phyloP scores from a whole-genome alignment of 2,329 filamentous ascomycete species.

The Aspergillus pseudoterreus region DNA sequence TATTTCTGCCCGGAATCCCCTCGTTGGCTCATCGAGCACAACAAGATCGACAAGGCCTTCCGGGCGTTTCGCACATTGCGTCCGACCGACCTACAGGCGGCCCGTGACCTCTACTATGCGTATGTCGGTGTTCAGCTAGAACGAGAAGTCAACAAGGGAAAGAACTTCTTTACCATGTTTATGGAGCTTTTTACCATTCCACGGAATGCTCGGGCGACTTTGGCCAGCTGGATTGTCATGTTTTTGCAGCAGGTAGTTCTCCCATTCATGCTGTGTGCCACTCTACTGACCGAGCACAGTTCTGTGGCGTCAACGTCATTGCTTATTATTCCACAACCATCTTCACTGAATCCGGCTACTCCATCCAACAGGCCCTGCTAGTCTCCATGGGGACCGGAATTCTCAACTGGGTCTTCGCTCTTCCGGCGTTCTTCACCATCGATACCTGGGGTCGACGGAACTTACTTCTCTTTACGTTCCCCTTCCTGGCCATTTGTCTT shows the following conservation, averaged over 20 bases:
- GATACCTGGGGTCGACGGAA: constrained; percentile 64
- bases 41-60: constrained; percentile 46
- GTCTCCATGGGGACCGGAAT: constrained; percentile 63
- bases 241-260: constrained; percentile 56
- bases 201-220: constrained; percentile 58
- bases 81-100: constrained; percentile 51
- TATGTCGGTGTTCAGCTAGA: constrained; percentile 61
- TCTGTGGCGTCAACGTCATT: constrained; percentile 54
- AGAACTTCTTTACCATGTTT: constrained; percentile 51
- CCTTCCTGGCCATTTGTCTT: constrained; percentile 49
- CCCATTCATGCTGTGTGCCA: not conserved
- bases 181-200: constrained; percentile 59
- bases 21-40: constrained; percentile 50
- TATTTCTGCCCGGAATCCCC: constrained; percentile 61
- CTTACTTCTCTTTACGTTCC: constrained; percentile 60
- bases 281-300: constrained; percentile 18
- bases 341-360: constrained; percentile 55
- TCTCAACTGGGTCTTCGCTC: constrained; percentile 63
- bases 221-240: constrained; percentile 61
- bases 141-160: constrained; percentile 48
- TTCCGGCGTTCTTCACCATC: constrained; percentile 63
- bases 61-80: constrained; percentile 47
- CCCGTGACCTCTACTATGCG: constrained; percentile 55
- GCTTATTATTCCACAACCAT: constrained; percentile 62
- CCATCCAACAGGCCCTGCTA: constrained; percentile 50